phyloP scores from a whole-genome alignment of 108 stramenopile genomes.

The Cyclotella baltica region DNA sequence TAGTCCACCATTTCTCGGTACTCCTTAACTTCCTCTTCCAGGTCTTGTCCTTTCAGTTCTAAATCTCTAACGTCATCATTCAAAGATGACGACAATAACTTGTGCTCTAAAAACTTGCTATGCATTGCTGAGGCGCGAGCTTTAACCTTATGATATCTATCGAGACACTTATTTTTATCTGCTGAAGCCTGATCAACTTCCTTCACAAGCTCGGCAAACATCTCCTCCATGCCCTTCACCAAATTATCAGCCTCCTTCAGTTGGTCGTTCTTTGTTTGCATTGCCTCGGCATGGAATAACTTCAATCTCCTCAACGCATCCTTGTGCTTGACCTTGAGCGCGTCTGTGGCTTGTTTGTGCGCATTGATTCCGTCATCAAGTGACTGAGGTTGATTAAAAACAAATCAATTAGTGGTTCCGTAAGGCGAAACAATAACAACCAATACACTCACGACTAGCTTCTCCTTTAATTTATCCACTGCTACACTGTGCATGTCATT shows the following conservation, averaged over 20 bases:
- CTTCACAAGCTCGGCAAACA: background rate
- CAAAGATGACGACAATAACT: background rate
- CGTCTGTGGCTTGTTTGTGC: background rate
- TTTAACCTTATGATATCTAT: background rate
- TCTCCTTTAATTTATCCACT: too few relatives aligned
- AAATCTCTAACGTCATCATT: background rate
- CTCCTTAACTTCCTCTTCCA: background rate
- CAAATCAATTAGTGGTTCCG: background rate
- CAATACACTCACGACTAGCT: too few relatives aligned
- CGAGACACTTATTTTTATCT: background rate
- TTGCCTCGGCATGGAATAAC: background rate
- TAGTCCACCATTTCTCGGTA: constrained; percentile 1
- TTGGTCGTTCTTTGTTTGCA: background rate
- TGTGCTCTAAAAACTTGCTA: background rate
- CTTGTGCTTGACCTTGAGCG: background rate
- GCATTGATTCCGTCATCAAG: background rate
- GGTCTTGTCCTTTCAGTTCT: background rate
- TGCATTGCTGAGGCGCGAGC: background rate
- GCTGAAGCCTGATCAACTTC: background rate
- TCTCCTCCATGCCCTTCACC: background rate
- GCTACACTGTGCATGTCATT: too few relatives aligned
- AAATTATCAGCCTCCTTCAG: background rate
- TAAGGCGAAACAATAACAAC: background rate
- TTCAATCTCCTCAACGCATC: background rate
- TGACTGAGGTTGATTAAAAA: background rate